A percentile compares a stretch with the other conserved stretches of the same genome.
These are phyloP conservation scores for Stachybotrys chlorohalonatus DNA, from an alignment of 2,329 filamentous ascomycete species.

Conservation along the genomic window DNA sequence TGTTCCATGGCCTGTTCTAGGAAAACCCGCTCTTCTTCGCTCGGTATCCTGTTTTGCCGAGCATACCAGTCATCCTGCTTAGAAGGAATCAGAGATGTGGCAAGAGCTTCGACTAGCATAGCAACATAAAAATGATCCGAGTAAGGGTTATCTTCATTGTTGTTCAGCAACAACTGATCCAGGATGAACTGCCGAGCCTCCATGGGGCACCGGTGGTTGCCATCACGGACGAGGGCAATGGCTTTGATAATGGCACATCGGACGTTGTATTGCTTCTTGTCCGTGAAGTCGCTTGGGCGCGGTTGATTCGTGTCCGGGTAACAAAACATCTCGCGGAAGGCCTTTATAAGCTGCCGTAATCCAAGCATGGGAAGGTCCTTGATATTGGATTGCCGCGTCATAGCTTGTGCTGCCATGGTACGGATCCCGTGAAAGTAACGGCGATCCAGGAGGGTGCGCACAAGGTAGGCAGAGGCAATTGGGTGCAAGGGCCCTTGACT, in stretches of 20 bases:
- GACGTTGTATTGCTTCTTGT: slow-evolving; percentile 76
- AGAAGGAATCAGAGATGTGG: slow-evolving; percentile 46
- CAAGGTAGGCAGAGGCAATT: slow-evolving; percentile 79
- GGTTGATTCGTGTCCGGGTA: slow-evolving; percentile 70
- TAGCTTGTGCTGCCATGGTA: slow-evolving; percentile 68
- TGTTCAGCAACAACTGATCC: slow-evolving; percentile 85
- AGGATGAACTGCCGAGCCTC: slow-evolving; percentile 76
- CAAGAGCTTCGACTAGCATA: slow-evolving; percentile 58
- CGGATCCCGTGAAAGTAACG: slow-evolving; percentile 94
- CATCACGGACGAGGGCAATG: slow-evolving; percentile 69
- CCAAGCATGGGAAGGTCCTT: slow-evolving; percentile 66
- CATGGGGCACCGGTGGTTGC: slow-evolving; percentile 63
- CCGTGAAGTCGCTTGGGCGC: slow-evolving; percentile 81
- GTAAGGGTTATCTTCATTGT: slow-evolving; percentile 82
- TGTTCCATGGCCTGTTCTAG: slow-evolving; percentile 47
- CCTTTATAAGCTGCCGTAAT: slow-evolving; percentile 72
- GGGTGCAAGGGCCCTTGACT: slow-evolving; percentile 58
- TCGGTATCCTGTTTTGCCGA: slow-evolving; percentile 33
- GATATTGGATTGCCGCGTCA: slow-evolving; percentile 65
- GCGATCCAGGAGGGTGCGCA: slow-evolving; percentile 80
- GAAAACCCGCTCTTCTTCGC: slow-evolving; percentile 38
- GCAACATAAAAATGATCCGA: slow-evolving; percentile 88
- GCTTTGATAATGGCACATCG: slow-evolving; percentile 76
- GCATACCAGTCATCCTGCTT: slow-evolving; percentile 35
- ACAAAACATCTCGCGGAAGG: slow-evolving; percentile 85